Evolutionary conservation across 257 asterid genomes (phyloP), one percentile per base, ranked within the genome.

Genomic region (Orobanche coerulescens): DNA sequence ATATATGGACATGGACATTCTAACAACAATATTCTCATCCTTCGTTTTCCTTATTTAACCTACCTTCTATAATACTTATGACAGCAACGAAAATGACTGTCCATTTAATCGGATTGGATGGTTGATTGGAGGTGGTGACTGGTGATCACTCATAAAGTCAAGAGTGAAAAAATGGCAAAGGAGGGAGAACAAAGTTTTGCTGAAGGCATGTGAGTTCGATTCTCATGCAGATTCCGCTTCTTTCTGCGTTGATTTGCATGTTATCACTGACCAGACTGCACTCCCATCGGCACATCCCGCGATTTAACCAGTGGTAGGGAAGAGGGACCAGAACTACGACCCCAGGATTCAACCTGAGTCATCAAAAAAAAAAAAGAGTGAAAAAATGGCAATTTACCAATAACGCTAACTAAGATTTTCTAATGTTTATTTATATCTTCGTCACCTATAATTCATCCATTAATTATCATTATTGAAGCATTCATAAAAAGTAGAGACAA

Each of bases 361-460:
- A n/a, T n/a, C n/a, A n/a, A n/a, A n/a, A n/a, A n/a, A n/a, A n/a
- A n/a, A n/a, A n/a, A n/a, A n/a, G n/a, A n/a, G n/a, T n/a, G n/a
- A n/a, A n/a, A n/a, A n/a, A 55, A 53, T 70, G 58, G 68, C 58
- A 66, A 58, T 67, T 71, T 72, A 74, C 76, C 77, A 48, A 71
- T 20, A 60, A 28, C 75, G 73, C 75, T 73, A 62, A 63, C 70
- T 70, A 62, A 58, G 46, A 52, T 46, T 46, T 7, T 59, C 34
- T 18, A 66, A 57, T 58, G 50, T 40, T 70, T 64, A 63, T 67
- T 49, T 36, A 40, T 42, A 42, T 14, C 65, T 62, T 73, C 64
- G 37, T 73, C 54, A 2, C 64, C 71, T 74, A 78, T 73, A 70
- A 67, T 68, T 60, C 55, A 25, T 16, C 66, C 75, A 60, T 70